Base-by-base conservation (phyloP, 768 basidiomycete species). In the Termitomyces sp. region DNA sequence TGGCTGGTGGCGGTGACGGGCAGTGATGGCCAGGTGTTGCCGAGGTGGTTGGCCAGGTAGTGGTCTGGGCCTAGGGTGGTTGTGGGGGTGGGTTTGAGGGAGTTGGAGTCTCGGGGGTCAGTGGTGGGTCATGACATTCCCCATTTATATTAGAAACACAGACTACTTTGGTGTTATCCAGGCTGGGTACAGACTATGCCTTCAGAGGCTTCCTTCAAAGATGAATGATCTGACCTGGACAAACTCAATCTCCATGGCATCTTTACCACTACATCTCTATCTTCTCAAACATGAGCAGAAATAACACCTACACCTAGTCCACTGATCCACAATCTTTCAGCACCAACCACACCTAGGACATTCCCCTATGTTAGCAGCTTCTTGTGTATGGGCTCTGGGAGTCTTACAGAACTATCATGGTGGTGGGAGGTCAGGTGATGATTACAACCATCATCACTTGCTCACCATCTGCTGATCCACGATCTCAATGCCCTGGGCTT, bases 81-180 rank as follows among this genome's bases (percentile, higher is more conserved):
- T n/a, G n/a, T n/a, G n/a, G n/a, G n/a, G n/a, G n/a, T n/a, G n/a
- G n/a, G n/a, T n/a, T n/a, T n/a, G n/a, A n/a, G n/a, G n/a, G n/a
- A n/a, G n/a, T n/a, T n/a, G n/a, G n/a, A n/a, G n/a, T n/a, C n/a
- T n/a, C n/a, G n/a, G n/a, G n/a, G n/a, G n/a, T n/a, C n/a, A n/a
- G n/a, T n/a, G n/a, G n/a, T n/a, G n/a, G n/a, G n/a, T n/a, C n/a
- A n/a, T n/a, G n/a, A n/a, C n/a, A n/a, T n/a, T n/a, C n/a, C n/a
- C n/a, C 34, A 72, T 92, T 4, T 41, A 9, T 93, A 83, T 88
- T 45, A 85, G 86, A 66, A 81, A 88, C n/a, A 65, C 64, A 0
- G 63, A 72, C 9, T 86, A 81, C 64, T 78, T 78, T 42, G 82
- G 83, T 2, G 70, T 89, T 9, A 77, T 92, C 3, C 90, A 92